Evolutionary conservation across 2,329 filamentous ascomycete species (phyloP), one percentile per base, ranked within the genome.

Genomic region (Colletotrichum acutatum): DNA sequence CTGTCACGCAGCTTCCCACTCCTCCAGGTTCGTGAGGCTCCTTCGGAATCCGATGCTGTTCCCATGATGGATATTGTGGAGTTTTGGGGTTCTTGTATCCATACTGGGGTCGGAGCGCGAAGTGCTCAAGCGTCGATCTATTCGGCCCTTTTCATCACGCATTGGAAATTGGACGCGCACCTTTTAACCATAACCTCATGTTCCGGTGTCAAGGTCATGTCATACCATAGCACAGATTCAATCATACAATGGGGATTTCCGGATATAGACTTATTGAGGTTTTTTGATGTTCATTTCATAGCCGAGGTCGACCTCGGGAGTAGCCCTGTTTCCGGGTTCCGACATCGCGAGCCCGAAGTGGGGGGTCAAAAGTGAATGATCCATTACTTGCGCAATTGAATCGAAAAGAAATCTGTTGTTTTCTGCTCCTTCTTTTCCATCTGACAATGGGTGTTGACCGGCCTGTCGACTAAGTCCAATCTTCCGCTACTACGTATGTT

Each of bases 31-130:
- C 12, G 49, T 65, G 62, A 37, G 26, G 30, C 22, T 7, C 49
- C 30, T 66, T 68, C 53, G 52, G 11, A 7, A 49, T 52, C 22
- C 8, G 26, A 32, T 30, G 7, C 52, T 49, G 63, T 16, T 56
- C 34, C 28, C 57, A 53, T 62, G 52, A 63, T 58, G 7, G 16
- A 42, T 53, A 19, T 32, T 63, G 58, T 68, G 65, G 69, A 24
- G 32, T 42, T 49, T 7, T 14, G 5, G n/a, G n/a, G 22, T 11
- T 19, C 28, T 3, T 26, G 0, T n/a, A 3, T 22, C 1, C 7
- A 42, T 30, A 12, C 11, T 14, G n/a, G 28, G 24, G 8, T 24
- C n/a, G 12, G 11, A 14, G n/a, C n/a, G 22, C 4, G 46, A 32
- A 26, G 42, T 53, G n/a, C 46, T 34, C 28, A 52, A 63, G 60